These are phyloP conservation scores for Hydnomerulius pinastri DNA, from an alignment of 768 basidiomycete species.

Conservation along the genomic window DNA sequence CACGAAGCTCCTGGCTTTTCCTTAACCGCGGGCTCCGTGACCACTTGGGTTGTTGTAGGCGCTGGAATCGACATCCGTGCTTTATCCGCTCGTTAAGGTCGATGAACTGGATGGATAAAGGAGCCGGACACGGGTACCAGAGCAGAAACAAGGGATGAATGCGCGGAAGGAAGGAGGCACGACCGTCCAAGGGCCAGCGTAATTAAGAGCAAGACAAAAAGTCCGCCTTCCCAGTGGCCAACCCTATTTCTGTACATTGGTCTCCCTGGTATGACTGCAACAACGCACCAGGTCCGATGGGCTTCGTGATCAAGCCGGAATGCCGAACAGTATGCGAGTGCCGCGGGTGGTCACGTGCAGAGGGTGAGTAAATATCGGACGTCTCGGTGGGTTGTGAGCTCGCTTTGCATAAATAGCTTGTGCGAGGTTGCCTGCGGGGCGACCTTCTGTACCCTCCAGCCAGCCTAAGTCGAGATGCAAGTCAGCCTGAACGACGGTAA, in stretches of 20 bases:
- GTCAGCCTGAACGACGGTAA: no score
- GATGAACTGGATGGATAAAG: background rate
- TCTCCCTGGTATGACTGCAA: no score
- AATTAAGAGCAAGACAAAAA: background rate
- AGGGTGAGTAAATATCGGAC: background rate
- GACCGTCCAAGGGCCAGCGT: background rate
- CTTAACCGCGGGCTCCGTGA: conserved; percentile 4
- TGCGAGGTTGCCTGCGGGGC: no score
- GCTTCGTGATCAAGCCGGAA: conserved; percentile 4
- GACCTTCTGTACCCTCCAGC: no score
- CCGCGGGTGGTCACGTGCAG: background rate
- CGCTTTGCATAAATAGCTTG: no score
- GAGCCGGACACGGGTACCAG: background rate
- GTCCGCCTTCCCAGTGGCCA: conserved; percentile 6
- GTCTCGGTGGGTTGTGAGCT: no score
- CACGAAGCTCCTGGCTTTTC: conserved; percentile 35
- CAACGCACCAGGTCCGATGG: no score
- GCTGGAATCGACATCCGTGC: background rate
- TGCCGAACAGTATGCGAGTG: conserved; percentile 5
- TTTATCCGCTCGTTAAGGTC: background rate
- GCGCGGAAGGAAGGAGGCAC: background rate
- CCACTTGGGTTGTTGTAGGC: background rate
- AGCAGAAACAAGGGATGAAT: background rate
- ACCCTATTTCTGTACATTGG: conserved; percentile 13
- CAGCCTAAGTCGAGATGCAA: no score